These are phyloP conservation scores for Hypoxylon crocopeplum DNA, from an alignment of 495 filamentous ascomycete species.

Conservation along the genomic window DNA sequence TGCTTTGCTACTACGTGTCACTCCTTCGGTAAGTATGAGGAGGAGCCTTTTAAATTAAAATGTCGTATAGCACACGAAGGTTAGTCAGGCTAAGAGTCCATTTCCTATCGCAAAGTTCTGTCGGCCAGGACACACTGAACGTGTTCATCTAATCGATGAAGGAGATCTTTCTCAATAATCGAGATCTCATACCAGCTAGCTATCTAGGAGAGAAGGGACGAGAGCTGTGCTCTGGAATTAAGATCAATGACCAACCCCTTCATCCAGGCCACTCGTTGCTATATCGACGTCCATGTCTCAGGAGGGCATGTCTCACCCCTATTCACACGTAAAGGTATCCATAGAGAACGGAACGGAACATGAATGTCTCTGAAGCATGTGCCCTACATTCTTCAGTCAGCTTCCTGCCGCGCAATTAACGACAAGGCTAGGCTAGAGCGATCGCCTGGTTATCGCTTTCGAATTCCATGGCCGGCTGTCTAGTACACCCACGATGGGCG, in stretches of 20 bases:
- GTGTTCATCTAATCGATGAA: too few species aligned
- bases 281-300: slow-evolving; percentile 29
- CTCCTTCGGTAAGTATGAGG: too few species aligned
- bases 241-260: slow-evolving; percentile 14
- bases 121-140: too few species aligned
- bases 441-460: slow-evolving; percentile 29
- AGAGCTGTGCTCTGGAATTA: too few species aligned
- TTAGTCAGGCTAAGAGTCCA: too few species aligned
- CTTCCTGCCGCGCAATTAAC: neutral
- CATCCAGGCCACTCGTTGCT: slow-evolving; percentile 17
- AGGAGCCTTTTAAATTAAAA: too few species aligned
- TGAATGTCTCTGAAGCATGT: slow-evolving; percentile 22
- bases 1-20: too few species aligned
- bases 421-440: neutral
- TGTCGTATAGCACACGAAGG: too few species aligned
- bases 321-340: neutral
- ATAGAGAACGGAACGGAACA: neutral
- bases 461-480: slow-evolving; percentile 17
- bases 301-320: neutral
- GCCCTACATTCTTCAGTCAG: slow-evolving; percentile 21
- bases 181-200: slow-evolving; percentile 14
- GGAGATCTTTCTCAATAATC: neutral
- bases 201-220: slow-evolving; percentile 5
- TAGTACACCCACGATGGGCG: slow-evolving; percentile 26
- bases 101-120: too few species aligned